Conservation (phyloP, 768 basidiomycete genomes). For the Crucibulum laeve region DNA sequence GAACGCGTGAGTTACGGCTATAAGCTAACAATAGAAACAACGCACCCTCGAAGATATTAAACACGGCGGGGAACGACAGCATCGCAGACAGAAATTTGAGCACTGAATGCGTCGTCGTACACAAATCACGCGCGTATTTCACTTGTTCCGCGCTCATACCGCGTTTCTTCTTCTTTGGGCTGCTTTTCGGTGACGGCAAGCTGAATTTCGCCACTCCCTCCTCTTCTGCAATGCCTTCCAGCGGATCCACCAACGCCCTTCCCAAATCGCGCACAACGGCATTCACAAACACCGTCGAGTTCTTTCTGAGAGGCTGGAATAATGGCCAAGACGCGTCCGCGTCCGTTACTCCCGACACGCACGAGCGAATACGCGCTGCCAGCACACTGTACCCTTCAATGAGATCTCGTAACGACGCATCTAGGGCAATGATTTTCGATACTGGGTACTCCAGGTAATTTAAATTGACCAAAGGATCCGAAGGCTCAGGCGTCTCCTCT, state of each 20-base stretch:
- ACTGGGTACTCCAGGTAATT: conserved; percentile 67
- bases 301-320: conserved; percentile 63
- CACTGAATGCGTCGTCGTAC: conserved; percentile 66
- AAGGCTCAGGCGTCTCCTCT: conserved; percentile 75
- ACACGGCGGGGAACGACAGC: conserved; percentile 56
- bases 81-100: conserved; percentile 60
- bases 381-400: conserved; percentile 75
- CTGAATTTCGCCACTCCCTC: conserved; percentile 23
- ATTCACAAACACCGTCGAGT: conserved; percentile 44
- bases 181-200: conserved; percentile 68
- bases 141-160: conserved; percentile 78
- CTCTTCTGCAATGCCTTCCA: conserved; percentile 17
- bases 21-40: conserved; percentile 8
- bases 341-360: conserved; percentile 40
- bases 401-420: conserved; percentile 49
- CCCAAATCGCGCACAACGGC: conserved; percentile 67
- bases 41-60: conserved; percentile 58
- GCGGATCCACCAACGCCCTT: conserved; percentile 60
- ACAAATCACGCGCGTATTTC: conserved; percentile 76
- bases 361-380: conserved; percentile 55
- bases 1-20: conserved; percentile 7
- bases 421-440: conserved; percentile 46
- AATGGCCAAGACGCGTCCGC: conserved; percentile 64
- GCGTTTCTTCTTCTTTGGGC: conserved; percentile 60
- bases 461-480: conserved; percentile 58